phyloP scores from a whole-genome alignment of 108 stramenopile species.

The Nitzschia sp. region DNA sequence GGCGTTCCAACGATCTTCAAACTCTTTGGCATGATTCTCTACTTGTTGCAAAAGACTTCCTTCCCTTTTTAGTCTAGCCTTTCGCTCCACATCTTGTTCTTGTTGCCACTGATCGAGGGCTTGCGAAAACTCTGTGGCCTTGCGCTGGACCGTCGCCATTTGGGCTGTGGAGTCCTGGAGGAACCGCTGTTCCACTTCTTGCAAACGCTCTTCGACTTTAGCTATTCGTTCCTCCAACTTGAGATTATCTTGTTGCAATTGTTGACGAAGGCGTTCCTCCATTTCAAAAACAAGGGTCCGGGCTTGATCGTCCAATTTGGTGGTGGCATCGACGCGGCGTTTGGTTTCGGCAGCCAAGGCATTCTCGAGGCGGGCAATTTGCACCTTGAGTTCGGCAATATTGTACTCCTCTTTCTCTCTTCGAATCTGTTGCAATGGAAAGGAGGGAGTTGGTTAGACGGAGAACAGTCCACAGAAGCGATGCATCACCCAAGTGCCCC shows the following conservation, averaged over 20 bases:
- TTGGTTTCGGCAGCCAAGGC: slow-evolving; percentile 75
- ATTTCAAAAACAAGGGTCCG: slow-evolving; percentile 61
- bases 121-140: slow-evolving; percentile 53
- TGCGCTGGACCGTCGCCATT: slow-evolving; percentile 46
- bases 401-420: slow-evolving; percentile 79
- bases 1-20: slow-evolving; percentile 55
- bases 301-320: slow-evolving; percentile 55
- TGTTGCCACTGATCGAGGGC: slow-evolving; percentile 52
- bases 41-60: slow-evolving; percentile 87
- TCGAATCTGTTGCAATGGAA: slow-evolving; percentile 36
- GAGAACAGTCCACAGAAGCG: not conserved
- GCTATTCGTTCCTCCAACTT: slow-evolving; percentile 49
- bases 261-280: slow-evolving; percentile 55
- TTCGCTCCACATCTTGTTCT: slow-evolving; percentile 80
- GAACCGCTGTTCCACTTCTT: slow-evolving; percentile 58
- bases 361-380: slow-evolving; percentile 65
- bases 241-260: slow-evolving; percentile 54
- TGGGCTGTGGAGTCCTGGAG: slow-evolving; percentile 50
- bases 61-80: slow-evolving; percentile 76
- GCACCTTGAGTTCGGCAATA: slow-evolving; percentile 74
- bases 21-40: slow-evolving; percentile 75
- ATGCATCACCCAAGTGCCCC: not conserved
- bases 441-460: not conserved
- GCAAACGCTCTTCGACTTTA: slow-evolving; percentile 52
- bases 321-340: slow-evolving; percentile 77